Percentiles rank a stretch among this genome's conserved stretches.
phyloP scores from a whole-genome alignment of 1,284 basidiomycete genomes.

The Butyriboletus appendiculatus region DNA sequence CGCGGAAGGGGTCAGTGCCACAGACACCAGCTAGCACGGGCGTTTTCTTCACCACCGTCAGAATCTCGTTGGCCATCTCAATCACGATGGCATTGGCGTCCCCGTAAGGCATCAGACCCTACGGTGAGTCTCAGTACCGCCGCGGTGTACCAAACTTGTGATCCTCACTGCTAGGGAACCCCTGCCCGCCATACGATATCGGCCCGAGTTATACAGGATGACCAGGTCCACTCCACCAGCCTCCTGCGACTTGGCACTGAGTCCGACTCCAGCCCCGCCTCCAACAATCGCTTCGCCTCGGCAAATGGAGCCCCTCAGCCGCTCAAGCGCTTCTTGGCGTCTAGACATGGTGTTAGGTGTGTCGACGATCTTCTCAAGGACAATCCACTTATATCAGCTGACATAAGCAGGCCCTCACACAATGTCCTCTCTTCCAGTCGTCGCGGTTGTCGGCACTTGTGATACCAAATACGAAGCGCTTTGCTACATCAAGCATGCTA shows the following conservation, averaged over 20 bases:
- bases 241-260: constrained; percentile 33
- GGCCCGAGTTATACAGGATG: constrained; percentile 35
- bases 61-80: constrained; percentile 31
- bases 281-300: constrained; percentile 27
- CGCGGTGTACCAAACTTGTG: neutral
- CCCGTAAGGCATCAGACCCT: constrained; percentile 36
- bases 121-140: neutral
- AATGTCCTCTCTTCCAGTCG: constrained; percentile 18
- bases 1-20: constrained; percentile 33
- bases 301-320: constrained; percentile 15
- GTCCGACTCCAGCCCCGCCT: constrained; percentile 32
- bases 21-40: constrained; percentile 32
- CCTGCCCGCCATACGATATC: constrained; percentile 32
- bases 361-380: neutral
- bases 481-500: constrained; percentile 20
- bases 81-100: constrained; percentile 34
- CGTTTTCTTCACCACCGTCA: constrained; percentile 32
- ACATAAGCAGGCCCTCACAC: constrained; percentile 7
- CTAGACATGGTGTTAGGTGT: constrained; percentile 11
- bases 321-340: constrained; percentile 18
- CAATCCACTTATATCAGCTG: constrained; percentile 7
- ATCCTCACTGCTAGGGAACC: constrained; percentile 31
- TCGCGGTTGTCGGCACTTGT: constrained; percentile 32
- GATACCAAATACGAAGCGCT: constrained; percentile 31
- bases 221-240: constrained; percentile 29